Conservation (phyloP, 345 rosid species). For the Cardamine chenopodiifolia region DNA sequence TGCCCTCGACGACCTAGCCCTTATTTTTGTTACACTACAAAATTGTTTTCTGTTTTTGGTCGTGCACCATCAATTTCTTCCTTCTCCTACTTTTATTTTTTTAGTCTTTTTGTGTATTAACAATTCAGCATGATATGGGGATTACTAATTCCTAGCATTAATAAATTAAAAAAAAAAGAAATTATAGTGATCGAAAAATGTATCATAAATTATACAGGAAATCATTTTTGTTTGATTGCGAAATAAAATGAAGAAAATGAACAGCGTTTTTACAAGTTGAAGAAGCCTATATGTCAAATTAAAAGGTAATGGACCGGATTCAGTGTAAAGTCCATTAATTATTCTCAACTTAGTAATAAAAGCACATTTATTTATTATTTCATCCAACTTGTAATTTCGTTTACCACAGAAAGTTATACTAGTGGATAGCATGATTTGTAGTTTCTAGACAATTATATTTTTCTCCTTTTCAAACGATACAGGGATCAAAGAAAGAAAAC, state of each 20-base stretch:
- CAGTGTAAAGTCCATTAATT: neutral
- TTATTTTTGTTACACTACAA: no score
- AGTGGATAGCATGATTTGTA: slow-evolving; percentile 19
- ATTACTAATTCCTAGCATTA: neutral
- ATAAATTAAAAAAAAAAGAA: neutral
- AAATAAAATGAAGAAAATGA: neutral
- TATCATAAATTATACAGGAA: neutral
- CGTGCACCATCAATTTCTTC: no score
- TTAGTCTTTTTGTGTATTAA: no score
- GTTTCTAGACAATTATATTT: neutral
- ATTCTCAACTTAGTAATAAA: slow-evolving; percentile 21
- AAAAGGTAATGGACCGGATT: slow-evolving; percentile 11
- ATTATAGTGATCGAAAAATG: neutral
- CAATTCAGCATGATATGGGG: no score
- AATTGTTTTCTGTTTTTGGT: no score
- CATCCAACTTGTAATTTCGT: slow-evolving; percentile 15
- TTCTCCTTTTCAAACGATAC: no score
- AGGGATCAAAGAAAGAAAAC: no score
- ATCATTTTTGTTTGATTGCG: no score
- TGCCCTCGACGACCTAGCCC: neutral
- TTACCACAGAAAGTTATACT: slow-evolving; percentile 4
- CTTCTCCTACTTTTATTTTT: no score
- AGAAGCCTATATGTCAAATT: no score
- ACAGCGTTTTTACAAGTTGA: neutral
- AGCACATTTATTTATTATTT: neutral